Conservation (phyloP, 768 basidiomycete genomes). For the Rhodotorula paludigena region DNA sequence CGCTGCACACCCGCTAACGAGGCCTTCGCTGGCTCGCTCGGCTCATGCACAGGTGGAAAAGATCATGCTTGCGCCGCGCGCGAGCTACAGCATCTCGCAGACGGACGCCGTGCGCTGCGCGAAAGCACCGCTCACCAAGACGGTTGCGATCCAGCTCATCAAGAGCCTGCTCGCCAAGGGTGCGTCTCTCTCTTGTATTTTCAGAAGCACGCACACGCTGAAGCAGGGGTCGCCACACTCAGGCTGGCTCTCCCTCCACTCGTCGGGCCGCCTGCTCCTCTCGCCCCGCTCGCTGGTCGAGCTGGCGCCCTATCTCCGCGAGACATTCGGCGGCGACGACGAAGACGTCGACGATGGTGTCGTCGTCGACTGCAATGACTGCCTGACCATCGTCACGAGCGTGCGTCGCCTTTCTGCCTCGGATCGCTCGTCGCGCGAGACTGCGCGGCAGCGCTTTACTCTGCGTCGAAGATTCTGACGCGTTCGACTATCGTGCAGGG, state of each 20-base stretch:
- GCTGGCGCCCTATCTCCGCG: slow-evolving; percentile 66
- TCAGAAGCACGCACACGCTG: neutral
- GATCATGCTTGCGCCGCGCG: slow-evolving; percentile 73
- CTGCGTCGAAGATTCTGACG: no score
- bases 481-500: slow-evolving; percentile 55
- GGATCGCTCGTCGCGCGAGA: no score
- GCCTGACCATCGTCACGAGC: slow-evolving; percentile 57
- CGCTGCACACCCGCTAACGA: no score
- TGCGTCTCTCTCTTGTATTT: slow-evolving; percentile 66
- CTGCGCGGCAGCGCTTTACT: no score
- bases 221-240: neutral
- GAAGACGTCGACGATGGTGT: slow-evolving; percentile 48
- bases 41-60: slow-evolving; percentile 62
- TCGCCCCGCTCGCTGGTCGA: slow-evolving; percentile 70
- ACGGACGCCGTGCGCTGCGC: slow-evolving; percentile 69
- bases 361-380: slow-evolving; percentile 64
- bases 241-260: slow-evolving; percentile 26
- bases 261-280: slow-evolving; percentile 65
- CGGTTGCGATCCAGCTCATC: slow-evolving; percentile 58
- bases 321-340: slow-evolving; percentile 60
- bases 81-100: slow-evolving; percentile 71
- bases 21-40: neutral
- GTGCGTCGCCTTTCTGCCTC: slow-evolving; percentile 7
- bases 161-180: slow-evolving; percentile 77
- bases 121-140: slow-evolving; percentile 69